Evolutionary conservation across 1,284 basidiomycete species (phyloP).

Genomic region (Serendipita sp.): DNA sequence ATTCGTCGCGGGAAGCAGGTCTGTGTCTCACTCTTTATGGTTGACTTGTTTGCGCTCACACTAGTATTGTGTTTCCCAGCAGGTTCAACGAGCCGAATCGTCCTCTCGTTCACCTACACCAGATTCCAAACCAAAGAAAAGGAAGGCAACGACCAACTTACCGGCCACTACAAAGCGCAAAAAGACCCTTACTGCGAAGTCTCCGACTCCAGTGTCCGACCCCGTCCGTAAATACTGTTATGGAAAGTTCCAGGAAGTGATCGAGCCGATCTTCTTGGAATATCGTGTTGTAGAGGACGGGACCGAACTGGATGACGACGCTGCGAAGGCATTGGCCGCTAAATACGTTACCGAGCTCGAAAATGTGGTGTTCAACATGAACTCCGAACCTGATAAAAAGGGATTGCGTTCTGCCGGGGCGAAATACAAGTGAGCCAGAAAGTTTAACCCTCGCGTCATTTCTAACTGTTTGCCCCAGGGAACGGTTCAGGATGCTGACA

Average conservation of each 20-base stretch:
- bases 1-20: slow-evolving; percentile 23
- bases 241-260: slow-evolving; percentile 52
- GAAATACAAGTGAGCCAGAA: slow-evolving; percentile 62
- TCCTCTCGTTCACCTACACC: slow-evolving; percentile 4
- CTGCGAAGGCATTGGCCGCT: slow-evolving; percentile 37
- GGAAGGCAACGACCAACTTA: slow-evolving; percentile 7
- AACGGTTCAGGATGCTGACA: slow-evolving; percentile 68
- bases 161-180: background rate
- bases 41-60: slow-evolving; percentile 7
- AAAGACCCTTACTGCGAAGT: background rate
- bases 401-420: slow-evolving; percentile 49
- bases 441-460: background rate
- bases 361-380: slow-evolving; percentile 52
- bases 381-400: slow-evolving; percentile 61
- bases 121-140: slow-evolving; percentile 9
- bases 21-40: slow-evolving; percentile 18
- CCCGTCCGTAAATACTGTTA: slow-evolving; percentile 62
- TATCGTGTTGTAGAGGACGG: slow-evolving; percentile 27
- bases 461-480: slow-evolving; percentile 30
- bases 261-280: slow-evolving; percentile 49
- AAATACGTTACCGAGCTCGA: slow-evolving; percentile 54
- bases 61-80: background rate
- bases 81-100: slow-evolving; percentile 9
- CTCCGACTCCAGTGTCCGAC: slow-evolving; percentile 37
- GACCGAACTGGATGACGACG: slow-evolving; percentile 22